Evolutionary conservation across 257 asterid genomes (phyloP).

Genomic region (Eustoma russellianum): DNA sequence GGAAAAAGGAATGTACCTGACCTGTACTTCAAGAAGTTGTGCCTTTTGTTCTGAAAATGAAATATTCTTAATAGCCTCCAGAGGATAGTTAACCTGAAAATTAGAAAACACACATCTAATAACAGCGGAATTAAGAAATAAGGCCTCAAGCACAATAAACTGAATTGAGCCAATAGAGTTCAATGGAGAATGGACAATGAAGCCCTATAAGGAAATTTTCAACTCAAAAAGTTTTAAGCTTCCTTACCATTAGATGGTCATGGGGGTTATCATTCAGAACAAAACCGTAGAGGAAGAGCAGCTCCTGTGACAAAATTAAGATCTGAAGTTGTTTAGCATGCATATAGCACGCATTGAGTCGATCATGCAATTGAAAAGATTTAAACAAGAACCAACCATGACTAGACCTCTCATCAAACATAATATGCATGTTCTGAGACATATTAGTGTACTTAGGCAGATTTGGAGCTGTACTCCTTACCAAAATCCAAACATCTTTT

Average conservation of each 20-base stretch:
- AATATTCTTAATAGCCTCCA: slow-evolving; percentile 55
- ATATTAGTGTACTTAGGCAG: no score
- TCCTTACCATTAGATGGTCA: slow-evolving; percentile 84
- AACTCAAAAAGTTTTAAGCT: background rate
- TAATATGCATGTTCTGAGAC: background rate
- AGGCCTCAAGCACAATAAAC: slow-evolving; percentile 3
- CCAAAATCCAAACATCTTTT: no score
- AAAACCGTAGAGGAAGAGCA: slow-evolving; percentile 88
- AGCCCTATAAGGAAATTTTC: background rate
- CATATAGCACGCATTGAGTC: background rate
- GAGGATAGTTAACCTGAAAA: slow-evolving; percentile 72
- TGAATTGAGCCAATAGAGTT: background rate
- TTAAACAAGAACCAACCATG: no score
- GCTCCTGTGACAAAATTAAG: slow-evolving; percentile 54
- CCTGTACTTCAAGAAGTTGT: slow-evolving; percentile 96
- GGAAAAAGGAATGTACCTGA: slow-evolving; percentile 10
- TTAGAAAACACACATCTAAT: background rate
- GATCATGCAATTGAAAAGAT: no score
- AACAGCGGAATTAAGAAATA: background rate
- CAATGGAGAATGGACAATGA: background rate
- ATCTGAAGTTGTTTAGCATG: slow-evolving; percentile 5
- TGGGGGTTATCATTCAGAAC: slow-evolving; percentile 72
- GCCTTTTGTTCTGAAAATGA: slow-evolving; percentile 64
- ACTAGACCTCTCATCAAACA: background rate
- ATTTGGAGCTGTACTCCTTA: no score